Evolutionary conservation across 1,284 basidiomycete species (phyloP), one percentile per base, ranked within the genome.

Genomic region (Apiotrichum porosum): DNA sequence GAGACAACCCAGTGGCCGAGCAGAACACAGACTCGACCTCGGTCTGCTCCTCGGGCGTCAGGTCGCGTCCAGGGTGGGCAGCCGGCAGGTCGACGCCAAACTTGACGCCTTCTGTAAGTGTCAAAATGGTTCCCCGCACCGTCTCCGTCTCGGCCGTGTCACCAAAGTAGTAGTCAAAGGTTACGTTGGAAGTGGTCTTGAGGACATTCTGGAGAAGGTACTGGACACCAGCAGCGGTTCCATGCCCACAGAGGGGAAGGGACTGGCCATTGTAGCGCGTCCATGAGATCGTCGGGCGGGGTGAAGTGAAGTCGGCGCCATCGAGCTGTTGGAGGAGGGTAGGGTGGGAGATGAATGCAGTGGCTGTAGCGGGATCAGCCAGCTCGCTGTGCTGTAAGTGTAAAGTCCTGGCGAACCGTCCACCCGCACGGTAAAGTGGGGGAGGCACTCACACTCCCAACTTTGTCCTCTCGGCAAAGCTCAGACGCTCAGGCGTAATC

Each of bases 201-300:
- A 22, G 35, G 12, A 14, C 35, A 13, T 15, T 3, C 17, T n/a
- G 21, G 17, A 42, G 19, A 21, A 37, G 35, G 13, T n/a, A 33
- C 9, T 33, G 30, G 6, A 33, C 40, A 14, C 18, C 40, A 6
- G 40, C 40, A 3, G 30, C 40, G 9, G 40, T 42, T 1, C 30
- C 40, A 21, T 42, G 40, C 5, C 40, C 40, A 21, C 40, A 42
- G 13, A 42, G 31, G 21, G 40, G 40, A 21, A 42, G 40, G 21
- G 40, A 15, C 19, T 23, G 5, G 13, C 40, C 40, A 9, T 4
- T 23, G 15, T 6, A 8, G 14, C 15, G 26, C 9, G 17, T 17
- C 40, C 40, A 42, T 13, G 17, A 12, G 10, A 40, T 18, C 26
- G 28, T 14, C 3, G 24, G 39, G 6, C 15, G 23, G 6, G 21